A percentile compares a stretch with the other conserved stretches of the same genome.
These are phyloP conservation scores for Apiospora aurea DNA, from an alignment of 2,329 filamentous ascomycete species.

Conservation along the genomic window DNA sequence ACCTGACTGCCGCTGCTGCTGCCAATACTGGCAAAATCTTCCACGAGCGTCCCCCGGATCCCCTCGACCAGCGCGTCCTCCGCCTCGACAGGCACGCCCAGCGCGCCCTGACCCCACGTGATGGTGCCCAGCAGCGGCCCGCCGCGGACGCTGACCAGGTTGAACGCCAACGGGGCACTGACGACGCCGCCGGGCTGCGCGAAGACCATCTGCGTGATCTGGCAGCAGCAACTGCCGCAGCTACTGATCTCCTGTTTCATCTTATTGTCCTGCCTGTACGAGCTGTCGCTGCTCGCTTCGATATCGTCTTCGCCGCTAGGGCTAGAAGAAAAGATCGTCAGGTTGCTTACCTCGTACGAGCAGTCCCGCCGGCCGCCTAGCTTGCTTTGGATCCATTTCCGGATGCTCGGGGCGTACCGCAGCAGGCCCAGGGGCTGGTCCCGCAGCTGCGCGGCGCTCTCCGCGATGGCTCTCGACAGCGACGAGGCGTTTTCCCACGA, in stretches of 20 bases:
- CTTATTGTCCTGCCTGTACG: neutral
- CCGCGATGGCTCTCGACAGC: slow-evolving; percentile 43
- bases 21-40: neutral
- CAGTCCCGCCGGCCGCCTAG: slow-evolving; percentile 46
- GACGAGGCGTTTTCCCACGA: slow-evolving; percentile 45
- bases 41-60: slow-evolving; percentile 22
- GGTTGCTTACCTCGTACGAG: slow-evolving; percentile 55
- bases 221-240: neutral
- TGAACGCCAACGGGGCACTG: slow-evolving; percentile 49
- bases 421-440: slow-evolving; percentile 49
- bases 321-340: slow-evolving; percentile 44
- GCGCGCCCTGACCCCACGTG: slow-evolving; percentile 51
- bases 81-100: slow-evolving; percentile 37
- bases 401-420: slow-evolving; percentile 47
- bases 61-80: slow-evolving; percentile 24
- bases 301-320: slow-evolving; percentile 31
- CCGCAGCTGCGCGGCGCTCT: slow-evolving; percentile 35
- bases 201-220: slow-evolving; percentile 49
- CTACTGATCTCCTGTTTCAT: neutral
- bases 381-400: slow-evolving; percentile 48
- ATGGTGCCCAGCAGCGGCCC: slow-evolving; percentile 47
- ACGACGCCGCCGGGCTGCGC: slow-evolving; percentile 50
- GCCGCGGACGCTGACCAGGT: slow-evolving; percentile 47
- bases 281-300: neutral
- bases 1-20: neutral